Evolutionary conservation across 2,329 filamentous ascomycete species (phyloP), one percentile per base, ranked within the genome.

Genomic region (Colletotrichum lupini): DNA sequence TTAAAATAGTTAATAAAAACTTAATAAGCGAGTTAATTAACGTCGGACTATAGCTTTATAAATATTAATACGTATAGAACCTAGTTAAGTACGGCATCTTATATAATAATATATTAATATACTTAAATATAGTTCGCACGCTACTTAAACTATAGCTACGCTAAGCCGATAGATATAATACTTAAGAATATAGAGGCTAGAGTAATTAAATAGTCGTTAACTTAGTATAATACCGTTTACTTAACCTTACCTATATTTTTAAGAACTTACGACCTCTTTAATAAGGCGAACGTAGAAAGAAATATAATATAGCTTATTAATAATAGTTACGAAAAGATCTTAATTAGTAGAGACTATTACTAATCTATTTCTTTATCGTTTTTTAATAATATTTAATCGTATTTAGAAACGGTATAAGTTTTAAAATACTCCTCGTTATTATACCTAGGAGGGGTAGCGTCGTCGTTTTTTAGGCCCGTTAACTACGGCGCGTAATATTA

Each of bases 181-280:
- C n/a, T n/a, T n/a, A 24, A 59, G 1, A 67, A 26, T 8, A 67
- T 4, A 58, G 24, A 67, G 6, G 35, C 19, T 0, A 67, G 16
- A 59, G 37, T 16, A 4, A 52, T 32, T 16, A 58, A 37, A 67
- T 8, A 67, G 63, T 67, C 5, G 3, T 58, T 58, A 16, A 67
- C 32, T 1, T 24, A 58, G 19, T 37, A 22, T 19, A 19, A 64
- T 28, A 37, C 61, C 14, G n/a, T 24, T 7, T 64, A 19, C 12
- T 24, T 16, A 9, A 66, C 22, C 26, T n/a, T 67, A 6, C 35
- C 8, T 16, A 67, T 58, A 14, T 7, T 52, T 52, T 58, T 9
- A 12, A 59, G 32, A 24, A 67, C 63, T 67, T 67, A 16, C 8
- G 4, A 67, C 55, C 24, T 24, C 63, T 19, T 64, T 4, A 64